Percentiles rank a stretch among this genome's conserved stretches.
Evolutionary conservation across 148 eudicot genomes (phyloP).

Genomic region (Pouteria glomerata): DNA sequence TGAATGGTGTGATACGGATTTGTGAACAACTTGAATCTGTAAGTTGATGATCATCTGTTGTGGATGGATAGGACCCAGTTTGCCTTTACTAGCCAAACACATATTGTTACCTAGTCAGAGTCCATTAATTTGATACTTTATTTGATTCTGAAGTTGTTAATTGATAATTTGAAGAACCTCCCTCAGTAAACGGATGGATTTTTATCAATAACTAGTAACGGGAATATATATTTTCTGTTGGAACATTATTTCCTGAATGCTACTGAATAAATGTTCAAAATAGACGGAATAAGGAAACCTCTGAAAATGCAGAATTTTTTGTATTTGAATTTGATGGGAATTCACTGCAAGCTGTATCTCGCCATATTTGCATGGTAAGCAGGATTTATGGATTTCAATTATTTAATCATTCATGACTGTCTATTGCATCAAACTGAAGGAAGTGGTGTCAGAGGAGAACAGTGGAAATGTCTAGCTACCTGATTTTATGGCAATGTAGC

Average conservation of each 20-base stretch:
- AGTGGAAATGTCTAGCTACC: neutral
- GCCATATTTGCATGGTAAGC: neutral
- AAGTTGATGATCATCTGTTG: neutral
- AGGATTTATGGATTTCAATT: neutral
- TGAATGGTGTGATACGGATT: neutral
- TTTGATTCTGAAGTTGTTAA: neutral
- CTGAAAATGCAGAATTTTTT: too few species aligned
- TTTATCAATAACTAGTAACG: neutral
- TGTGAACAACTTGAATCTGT: neutral
- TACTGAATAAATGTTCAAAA: neutral
- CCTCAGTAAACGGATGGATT: neutral
- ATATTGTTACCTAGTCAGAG: neutral
- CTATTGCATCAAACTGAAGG: neutral
- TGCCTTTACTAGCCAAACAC: neutral
- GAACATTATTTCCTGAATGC: neutral
- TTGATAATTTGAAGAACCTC: neutral
- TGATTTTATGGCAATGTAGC: neutral
- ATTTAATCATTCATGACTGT: neutral
- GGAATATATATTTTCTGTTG: neutral
- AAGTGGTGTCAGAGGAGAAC: neutral
- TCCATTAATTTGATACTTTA: neutral
- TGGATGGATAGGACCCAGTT: neutral
- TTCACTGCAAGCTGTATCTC: neutral
- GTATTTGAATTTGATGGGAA: neutral
- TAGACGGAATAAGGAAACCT: neutral